Evolutionary conservation across 345 rosid species (phyloP).

Genomic region (Bruguiera sexangula): DNA sequence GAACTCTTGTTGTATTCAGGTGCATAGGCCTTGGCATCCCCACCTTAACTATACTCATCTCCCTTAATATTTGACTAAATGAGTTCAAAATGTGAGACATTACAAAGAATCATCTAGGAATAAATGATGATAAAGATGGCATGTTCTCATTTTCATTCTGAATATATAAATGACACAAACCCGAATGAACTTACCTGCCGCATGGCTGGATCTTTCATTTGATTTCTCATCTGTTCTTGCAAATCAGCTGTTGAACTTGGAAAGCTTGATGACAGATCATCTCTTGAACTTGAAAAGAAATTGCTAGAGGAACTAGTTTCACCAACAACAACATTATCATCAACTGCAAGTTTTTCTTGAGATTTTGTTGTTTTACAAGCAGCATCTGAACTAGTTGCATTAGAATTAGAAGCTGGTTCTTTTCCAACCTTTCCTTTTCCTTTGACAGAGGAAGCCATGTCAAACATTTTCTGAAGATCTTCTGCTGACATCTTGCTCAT

Average conservation of each 20-base stretch:
- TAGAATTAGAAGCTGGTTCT: slow-evolving; percentile 26
- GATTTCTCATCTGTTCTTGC: slow-evolving; percentile 87
- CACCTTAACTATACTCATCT: not conserved
- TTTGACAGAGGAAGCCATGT: slow-evolving; percentile 63
- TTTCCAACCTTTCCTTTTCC: slow-evolving; percentile 32
- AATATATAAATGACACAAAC: not conserved
- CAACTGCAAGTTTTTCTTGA: slow-evolving; percentile 26
- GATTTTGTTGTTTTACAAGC: slow-evolving; percentile 5
- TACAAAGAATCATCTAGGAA: not conserved
- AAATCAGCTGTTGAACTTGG: slow-evolving; percentile 60
- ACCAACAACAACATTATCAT: slow-evolving; percentile 32
- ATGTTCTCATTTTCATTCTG: too few relatives aligned
- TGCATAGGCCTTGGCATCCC: not conserved
- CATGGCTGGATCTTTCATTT: slow-evolving; percentile 97
- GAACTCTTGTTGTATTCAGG: not conserved
- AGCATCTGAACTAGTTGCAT: slow-evolving; percentile 22
- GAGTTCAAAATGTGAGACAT: not conserved
- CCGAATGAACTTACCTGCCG: slow-evolving; percentile 48
- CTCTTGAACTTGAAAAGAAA: slow-evolving; percentile 40
- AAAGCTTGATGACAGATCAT: slow-evolving; percentile 42
- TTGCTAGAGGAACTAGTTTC: slow-evolving; percentile 44
- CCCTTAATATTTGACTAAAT: not conserved
- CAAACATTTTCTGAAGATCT: slow-evolving; percentile 81
- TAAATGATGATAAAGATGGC: too few relatives aligned
- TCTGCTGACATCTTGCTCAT: slow-evolving; percentile 70